Evolutionary conservation across 768 basidiomycete genomes (phyloP).

Genomic region (Phylloporus rhodoxanthus): DNA sequence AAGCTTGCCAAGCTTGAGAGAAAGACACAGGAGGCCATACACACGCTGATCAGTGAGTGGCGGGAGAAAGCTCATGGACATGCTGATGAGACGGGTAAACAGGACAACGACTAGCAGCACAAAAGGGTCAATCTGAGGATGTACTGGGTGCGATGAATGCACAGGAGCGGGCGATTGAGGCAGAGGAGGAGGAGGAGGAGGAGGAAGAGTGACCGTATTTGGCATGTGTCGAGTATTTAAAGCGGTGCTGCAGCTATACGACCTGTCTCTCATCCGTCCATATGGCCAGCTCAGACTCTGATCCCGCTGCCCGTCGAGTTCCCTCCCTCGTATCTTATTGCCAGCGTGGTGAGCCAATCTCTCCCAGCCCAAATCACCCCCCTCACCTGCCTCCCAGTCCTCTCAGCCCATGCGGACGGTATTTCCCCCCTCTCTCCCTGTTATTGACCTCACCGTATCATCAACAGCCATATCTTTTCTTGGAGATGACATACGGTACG

Average conservation of each 20-base stretch:
- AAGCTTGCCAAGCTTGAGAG: conserved; percentile 84
- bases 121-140: conserved; percentile 76
- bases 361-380: not conserved
- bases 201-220: conserved; percentile 10
- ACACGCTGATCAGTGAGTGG: conserved; percentile 82
- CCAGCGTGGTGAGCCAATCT: conserved; percentile 54
- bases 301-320: conserved; percentile 36
- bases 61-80: not conserved
- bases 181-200: conserved; percentile 7
- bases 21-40: conserved; percentile 87
- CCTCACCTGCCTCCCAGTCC: conserved; percentile 38
- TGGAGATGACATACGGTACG: conserved; percentile 54
- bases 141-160: conserved; percentile 80
- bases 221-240: conserved; percentile 16
- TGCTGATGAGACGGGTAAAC: conserved; percentile 4
- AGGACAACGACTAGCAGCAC: conserved; percentile 77
- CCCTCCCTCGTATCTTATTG: conserved; percentile 65
- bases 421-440: not conserved
- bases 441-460: conserved; percentile 2
- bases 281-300: conserved; percentile 33
- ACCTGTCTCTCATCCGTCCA: not conserved
- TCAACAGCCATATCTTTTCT: conserved; percentile 56
- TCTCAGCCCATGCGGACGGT: conserved; percentile 58
- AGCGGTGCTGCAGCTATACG: conserved; percentile 4
- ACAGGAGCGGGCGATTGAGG: conserved; percentile 49